A percentile compares a stretch with the other conserved stretches of the same genome.
Evolutionary conservation across 257 asterid species (phyloP).

Genomic region (Lantana camara): DNA sequence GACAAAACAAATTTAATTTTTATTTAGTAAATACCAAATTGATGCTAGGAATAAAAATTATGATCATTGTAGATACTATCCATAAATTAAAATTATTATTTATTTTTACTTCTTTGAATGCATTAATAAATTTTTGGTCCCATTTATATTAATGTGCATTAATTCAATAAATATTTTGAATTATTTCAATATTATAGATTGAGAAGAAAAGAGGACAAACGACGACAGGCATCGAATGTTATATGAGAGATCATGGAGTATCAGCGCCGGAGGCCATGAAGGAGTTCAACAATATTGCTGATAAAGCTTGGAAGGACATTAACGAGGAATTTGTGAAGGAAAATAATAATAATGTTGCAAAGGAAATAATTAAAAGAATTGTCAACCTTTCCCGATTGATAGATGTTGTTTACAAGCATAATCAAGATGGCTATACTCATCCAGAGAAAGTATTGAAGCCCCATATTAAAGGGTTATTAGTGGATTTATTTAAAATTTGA

Average conservation of each 20-base stretch:
- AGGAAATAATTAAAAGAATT: neutral
- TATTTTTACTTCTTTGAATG: too few relatives aligned
- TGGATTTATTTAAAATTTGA: slow-evolving; percentile 4
- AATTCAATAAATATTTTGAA: neutral
- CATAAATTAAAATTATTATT: too few relatives aligned
- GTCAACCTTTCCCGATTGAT: slow-evolving; percentile 20
- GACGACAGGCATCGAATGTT: slow-evolving; percentile 23
- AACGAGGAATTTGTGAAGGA: slow-evolving; percentile 17
- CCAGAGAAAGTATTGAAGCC: slow-evolving; percentile 34
- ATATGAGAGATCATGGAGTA: slow-evolving; percentile 17
- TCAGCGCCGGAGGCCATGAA: slow-evolving; percentile 9
- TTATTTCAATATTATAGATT: neutral
- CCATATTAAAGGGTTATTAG: slow-evolving; percentile 8
- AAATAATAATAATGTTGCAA: neutral
- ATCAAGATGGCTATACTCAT: slow-evolving; percentile 33
- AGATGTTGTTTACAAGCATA: slow-evolving; percentile 22
- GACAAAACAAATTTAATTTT: too few relatives aligned
- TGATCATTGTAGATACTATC: too few relatives aligned
- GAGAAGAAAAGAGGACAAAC: slow-evolving; percentile 27
- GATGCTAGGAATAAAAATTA: too few relatives aligned
- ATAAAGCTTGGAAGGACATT: slow-evolving; percentile 21
- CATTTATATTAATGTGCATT: too few relatives aligned
- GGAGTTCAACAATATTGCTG: neutral
- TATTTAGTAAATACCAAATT: too few relatives aligned
- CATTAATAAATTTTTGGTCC: too few relatives aligned